Evolutionary conservation across 257 asterid species (phyloP).

Genomic region (Nicotiana benthamiana): DNA sequence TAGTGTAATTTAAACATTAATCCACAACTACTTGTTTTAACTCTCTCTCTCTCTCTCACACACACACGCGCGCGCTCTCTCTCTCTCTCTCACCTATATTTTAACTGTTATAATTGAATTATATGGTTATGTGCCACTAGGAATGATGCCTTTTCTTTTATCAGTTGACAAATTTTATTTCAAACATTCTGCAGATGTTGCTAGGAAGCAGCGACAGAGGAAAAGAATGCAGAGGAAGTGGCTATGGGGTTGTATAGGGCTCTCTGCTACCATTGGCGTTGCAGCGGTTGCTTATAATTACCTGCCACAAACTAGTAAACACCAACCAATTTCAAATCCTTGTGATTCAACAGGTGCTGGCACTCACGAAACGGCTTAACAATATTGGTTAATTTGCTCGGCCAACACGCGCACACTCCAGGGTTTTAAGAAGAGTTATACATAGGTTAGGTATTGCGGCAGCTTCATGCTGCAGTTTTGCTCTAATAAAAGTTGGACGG

Average conservation of each 20-base stretch:
- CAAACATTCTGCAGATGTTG: conserved; percentile 42
- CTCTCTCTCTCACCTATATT: neutral
- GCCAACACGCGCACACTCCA: neutral
- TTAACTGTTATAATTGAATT: neutral
- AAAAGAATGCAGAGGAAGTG: conserved; percentile 35
- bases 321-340: conserved; percentile 1
- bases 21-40: neutral
- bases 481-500: conserved; percentile 5
- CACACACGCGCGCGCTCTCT: too few species aligned
- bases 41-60: neutral
- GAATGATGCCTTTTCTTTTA: neutral
- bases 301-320: conserved; percentile 32
- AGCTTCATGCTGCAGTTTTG: neutral
- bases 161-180: neutral
- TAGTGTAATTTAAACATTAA: neutral
- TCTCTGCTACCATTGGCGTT: conserved; percentile 43
- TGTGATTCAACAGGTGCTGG: neutral
- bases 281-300: conserved; percentile 40
- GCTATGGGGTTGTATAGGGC: conserved; percentile 64
- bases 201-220: conserved; percentile 51
- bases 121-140: neutral
- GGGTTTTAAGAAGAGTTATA: neutral
- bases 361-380: neutral
- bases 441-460: neutral
- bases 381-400: neutral